A percentile compares a stretch with the other conserved stretches of the same genome.
Conservation (phyloP, 805 yeast species). For the Wickerhamomyces xylosicus region DNA sequence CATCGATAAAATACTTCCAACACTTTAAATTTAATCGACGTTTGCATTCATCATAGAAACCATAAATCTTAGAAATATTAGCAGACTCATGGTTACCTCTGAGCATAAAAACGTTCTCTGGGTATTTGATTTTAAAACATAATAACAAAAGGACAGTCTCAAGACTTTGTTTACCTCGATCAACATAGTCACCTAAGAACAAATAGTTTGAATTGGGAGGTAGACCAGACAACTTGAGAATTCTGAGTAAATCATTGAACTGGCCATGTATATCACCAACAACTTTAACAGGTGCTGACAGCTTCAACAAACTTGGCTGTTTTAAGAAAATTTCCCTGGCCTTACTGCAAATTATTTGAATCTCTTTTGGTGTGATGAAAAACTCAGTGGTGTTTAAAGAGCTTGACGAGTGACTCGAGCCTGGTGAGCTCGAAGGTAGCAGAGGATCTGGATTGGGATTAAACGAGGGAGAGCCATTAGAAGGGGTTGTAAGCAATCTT, state of each 20-base stretch:
- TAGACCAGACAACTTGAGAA: conserved; percentile 92
- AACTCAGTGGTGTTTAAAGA: conserved; percentile 9
- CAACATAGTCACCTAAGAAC: conserved; percentile 94
- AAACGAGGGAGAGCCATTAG: conserved; percentile 3
- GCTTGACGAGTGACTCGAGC: conserved; percentile 11
- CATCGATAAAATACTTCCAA: conserved; percentile 91
- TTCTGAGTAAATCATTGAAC: conserved; percentile 79
- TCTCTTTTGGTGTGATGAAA: conserved; percentile 36
- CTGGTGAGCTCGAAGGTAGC: conserved; percentile 6
- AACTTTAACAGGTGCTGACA: conserved; percentile 69
- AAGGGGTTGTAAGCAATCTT: conserved; percentile 34
- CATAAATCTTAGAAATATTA: conserved; percentile 91
- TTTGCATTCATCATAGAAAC: conserved; percentile 96
- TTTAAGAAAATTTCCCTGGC: conserved; percentile 82
- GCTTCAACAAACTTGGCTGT: conserved; percentile 83
- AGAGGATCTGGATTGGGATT: background rate
- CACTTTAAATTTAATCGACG: conserved; percentile 85
- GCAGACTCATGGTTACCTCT: conserved; percentile 98
- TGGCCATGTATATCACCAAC: conserved; percentile 97
- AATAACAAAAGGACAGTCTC: conserved; percentile 83
- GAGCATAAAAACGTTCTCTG: conserved; percentile 86
- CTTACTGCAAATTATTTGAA: conserved; percentile 71
- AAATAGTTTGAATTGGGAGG: conserved; percentile 91
- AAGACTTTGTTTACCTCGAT: conserved; percentile 91
- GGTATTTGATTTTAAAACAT: conserved; percentile 92